Conservation (phyloP, 352 stramenopile genomes). For the Globisporangium paroecandrum region DNA sequence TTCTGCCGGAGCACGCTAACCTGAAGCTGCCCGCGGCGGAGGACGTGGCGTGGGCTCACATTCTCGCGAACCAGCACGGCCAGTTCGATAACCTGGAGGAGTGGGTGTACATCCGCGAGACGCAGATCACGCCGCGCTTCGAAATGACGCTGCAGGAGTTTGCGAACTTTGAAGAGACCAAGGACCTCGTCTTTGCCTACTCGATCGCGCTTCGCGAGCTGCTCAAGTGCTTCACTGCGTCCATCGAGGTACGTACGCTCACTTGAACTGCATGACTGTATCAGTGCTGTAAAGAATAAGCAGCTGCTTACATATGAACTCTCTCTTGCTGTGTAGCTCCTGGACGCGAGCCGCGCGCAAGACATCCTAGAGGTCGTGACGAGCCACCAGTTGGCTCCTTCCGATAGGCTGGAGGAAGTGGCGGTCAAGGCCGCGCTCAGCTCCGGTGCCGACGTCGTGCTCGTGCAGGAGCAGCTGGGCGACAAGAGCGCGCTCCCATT, state of each 20-base stretch:
- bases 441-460: conserved; percentile 51
- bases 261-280: background rate
- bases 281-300: background rate
- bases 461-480: conserved; percentile 62
- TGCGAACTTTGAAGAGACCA: conserved; percentile 52
- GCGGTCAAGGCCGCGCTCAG: conserved; percentile 49
- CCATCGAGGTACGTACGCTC: conserved; percentile 54
- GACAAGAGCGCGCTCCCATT: conserved; percentile 32
- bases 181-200: conserved; percentile 79
- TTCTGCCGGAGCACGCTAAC: conserved; percentile 40
- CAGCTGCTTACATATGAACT: conserved; percentile 11
- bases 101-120: conserved; percentile 80
- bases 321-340: conserved; percentile 27
- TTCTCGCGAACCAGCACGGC: conserved; percentile 74
- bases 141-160: conserved; percentile 58
- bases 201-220: conserved; percentile 73
- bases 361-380: conserved; percentile 36
- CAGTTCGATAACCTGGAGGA: conserved; percentile 86
- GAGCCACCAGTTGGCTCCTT: conserved; percentile 12
- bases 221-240: conserved; percentile 78
- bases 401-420: conserved; percentile 40
- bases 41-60: conserved; percentile 78
- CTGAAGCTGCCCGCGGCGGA: conserved; percentile 42
- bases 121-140: conserved; percentile 72
- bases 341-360: conserved; percentile 46